Conservation (phyloP, 148 eudicot genomes). For the Chenopodium album region DNA sequence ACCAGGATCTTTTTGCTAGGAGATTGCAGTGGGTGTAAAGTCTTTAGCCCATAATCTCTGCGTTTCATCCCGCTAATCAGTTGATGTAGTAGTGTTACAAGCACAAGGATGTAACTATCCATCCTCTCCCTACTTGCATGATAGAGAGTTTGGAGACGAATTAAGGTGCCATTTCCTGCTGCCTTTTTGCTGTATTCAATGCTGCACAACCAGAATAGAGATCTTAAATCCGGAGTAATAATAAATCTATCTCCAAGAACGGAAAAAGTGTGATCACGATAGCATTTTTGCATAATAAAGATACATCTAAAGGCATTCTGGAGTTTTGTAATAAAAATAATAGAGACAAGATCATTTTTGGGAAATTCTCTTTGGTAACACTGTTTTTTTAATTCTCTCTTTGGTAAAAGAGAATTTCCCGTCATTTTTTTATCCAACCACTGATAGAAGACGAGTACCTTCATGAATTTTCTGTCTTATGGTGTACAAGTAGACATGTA, state of each 20-base stretch:
- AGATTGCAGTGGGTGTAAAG: conserved; percentile 38
- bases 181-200: conserved; percentile 69
- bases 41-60: conserved; percentile 50
- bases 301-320: not conserved
- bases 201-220: conserved; percentile 33
- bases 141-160: conserved; percentile 83
- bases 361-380: too few species aligned
- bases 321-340: too few species aligned
- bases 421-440: too few species aligned
- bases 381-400: too few species aligned
- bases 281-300: not conserved
- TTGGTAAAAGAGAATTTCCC: too few species aligned
- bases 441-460: not conserved
- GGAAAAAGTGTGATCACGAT: not conserved
- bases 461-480: not conserved
- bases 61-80: conserved; percentile 57
- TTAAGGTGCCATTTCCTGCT: conserved; percentile 31
- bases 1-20: conserved; percentile 42
- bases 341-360: too few species aligned
- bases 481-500: not conserved
- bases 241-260: not conserved
- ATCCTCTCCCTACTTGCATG: conserved; percentile 71
- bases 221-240: not conserved
- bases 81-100: conserved; percentile 66
- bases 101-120: conserved; percentile 63